Base-by-base conservation (phyloP, 2,329 filamentous ascomycete species). In the Whalleya microplaca region DNA sequence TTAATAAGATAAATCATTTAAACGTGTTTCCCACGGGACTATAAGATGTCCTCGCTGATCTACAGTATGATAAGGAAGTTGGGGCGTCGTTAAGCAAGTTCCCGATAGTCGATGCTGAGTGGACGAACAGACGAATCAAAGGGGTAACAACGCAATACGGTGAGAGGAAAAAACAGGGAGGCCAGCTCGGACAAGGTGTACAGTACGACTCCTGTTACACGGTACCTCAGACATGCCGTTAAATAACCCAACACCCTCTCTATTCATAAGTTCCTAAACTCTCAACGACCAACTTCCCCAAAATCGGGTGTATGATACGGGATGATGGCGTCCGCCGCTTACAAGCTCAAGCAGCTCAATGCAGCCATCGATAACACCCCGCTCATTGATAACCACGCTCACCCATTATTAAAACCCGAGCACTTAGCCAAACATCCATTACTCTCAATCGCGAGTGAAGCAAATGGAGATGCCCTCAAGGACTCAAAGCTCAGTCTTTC, bases 311-410 rank as follows among this genome's bases (percentile, higher is more conserved):
- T 37, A 16, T 16, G 32, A 3, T 37, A 27, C 8, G 21, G 2
- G n/a, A 53, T 29, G 32, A 66, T 66, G 64, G 46, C 58, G 29
- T 61, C 50, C 41, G 27, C 43, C n/a, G 47, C 58, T 23, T 37
- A 32, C 18, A 41, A 53, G 21, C 52, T 60, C 21, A 55, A 48
- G 46, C 27, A 51, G 44, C 58, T 68, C 10, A 50, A 63, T 21
- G 64, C 61, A 18, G 77, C 76, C 50, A 83, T 87, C 54, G 71
- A 76, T 23, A 75, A 68, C 19, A 84, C 80, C 20, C 88, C 88
- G 2, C 84, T 91, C 64, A 86, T 92, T 70, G 89, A 92, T 73
- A 85, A 90, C 64, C 88, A 91, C 68, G 87, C 86, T 2, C 88
- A 91, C 62, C 88, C 88, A 23, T 78, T 92, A 1, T 80, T 91